These are phyloP conservation scores for Vitis riparia DNA, from an alignment of 164 flowering plant species.

Conservation along the genomic window DNA sequence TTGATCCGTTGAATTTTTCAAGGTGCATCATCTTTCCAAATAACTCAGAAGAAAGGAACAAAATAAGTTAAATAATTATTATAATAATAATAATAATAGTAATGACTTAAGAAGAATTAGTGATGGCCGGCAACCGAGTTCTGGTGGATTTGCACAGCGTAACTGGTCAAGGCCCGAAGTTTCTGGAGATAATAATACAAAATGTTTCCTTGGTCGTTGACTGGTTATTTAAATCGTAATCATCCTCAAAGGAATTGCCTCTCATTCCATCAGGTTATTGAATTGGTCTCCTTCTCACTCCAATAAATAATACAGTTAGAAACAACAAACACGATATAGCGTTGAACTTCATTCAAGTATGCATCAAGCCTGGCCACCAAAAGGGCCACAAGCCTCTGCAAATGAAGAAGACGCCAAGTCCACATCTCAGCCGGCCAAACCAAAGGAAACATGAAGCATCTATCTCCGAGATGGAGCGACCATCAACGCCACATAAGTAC, in stretches of 20 bases:
- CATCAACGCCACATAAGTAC: background rate
- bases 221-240: background rate
- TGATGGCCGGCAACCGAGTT: no score
- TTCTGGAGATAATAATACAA: no score
- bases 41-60: no score
- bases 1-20: no score
- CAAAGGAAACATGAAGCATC: conserved; percentile 6
- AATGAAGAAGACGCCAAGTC: conserved; percentile 30
- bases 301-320: background rate
- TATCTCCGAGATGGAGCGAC: background rate
- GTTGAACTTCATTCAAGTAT: background rate
- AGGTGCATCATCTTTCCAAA: no score
- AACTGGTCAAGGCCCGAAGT: no score
- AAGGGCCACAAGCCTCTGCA: conserved; percentile 5
- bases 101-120: no score
- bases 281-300: conserved; percentile 2
- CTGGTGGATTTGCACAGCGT: no score
- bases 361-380: background rate
- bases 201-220: background rate
- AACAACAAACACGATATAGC: background rate
- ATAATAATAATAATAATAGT: no score
- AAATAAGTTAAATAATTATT: no score
- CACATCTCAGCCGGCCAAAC: conserved; percentile 6
- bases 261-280: background rate
- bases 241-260: no score